A percentile compares a stretch with the other conserved stretches of the same genome.
Conservation (phyloP, 352 stramenopile species). For the Blastocystis sp. region DNA sequence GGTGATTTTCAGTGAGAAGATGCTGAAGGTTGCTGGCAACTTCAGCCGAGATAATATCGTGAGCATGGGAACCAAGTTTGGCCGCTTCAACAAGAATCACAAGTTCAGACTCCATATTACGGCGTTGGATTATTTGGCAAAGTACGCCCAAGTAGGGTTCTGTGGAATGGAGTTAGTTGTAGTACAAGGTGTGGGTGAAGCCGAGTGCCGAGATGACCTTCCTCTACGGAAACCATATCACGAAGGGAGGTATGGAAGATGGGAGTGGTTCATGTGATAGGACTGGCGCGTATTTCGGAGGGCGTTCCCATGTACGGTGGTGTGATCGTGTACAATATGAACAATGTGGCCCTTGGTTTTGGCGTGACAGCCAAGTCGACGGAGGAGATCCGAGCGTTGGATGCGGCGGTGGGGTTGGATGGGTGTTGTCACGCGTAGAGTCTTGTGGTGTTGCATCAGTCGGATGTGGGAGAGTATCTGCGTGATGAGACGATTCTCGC, state of each 20-base stretch:
- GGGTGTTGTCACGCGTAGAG: not conserved
- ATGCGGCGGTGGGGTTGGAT: conserved; percentile 69
- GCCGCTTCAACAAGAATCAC: conserved; percentile 94
- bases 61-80: conserved; percentile 87
- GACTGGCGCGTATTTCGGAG: conserved; percentile 91
- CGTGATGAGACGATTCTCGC: conserved; percentile 72
- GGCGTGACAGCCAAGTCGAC: conserved; percentile 87
- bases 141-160: conserved; percentile 82
- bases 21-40: conserved; percentile 88
- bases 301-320: conserved; percentile 90
- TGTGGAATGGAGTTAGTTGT: not conserved
- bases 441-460: conserved; percentile 95
- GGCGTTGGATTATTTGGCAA: conserved; percentile 88
- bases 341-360: conserved; percentile 90
- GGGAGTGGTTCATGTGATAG: conserved; percentile 58
- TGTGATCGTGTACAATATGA: conserved; percentile 95
- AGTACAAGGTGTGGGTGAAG: conserved; percentile 99
- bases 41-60: conserved; percentile 84
- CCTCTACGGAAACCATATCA: conserved; percentile 96
- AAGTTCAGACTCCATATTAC: conserved; percentile 97
- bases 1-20: conserved; percentile 59
- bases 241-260: conserved; percentile 72
- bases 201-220: conserved; percentile 96
- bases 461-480: conserved; percentile 96
- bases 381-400: conserved; percentile 77